A percentile compares a stretch with the other conserved stretches of the same genome.
These are phyloP conservation scores for Blattamonas nauphoetae DNA, from an alignment of 78 protist species.

Conservation along the genomic window DNA sequence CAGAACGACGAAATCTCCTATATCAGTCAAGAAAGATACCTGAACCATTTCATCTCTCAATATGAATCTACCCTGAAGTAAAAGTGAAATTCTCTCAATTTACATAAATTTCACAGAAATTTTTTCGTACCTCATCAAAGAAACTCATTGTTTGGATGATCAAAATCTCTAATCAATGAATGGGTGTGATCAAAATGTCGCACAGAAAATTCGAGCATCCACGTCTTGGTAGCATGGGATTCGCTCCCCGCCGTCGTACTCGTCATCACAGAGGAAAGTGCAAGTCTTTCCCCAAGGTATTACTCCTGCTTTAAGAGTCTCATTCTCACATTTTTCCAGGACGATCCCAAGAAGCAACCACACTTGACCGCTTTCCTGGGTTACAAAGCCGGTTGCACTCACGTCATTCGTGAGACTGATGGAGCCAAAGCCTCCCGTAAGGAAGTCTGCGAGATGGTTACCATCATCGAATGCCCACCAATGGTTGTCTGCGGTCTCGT, in stretches of 20 bases:
- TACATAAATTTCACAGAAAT: too few relatives aligned
- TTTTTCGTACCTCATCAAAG: too few relatives aligned
- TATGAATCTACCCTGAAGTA: too few relatives aligned
- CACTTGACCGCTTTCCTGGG: slow-evolving; percentile 98
- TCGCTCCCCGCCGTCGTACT: slow-evolving; percentile 94
- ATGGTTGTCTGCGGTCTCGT: slow-evolving; percentile 95
- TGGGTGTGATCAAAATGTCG: slow-evolving; percentile 31
- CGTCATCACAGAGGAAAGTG: slow-evolving; percentile 71
- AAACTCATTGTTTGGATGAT: too few relatives aligned
- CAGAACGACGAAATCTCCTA: too few relatives aligned
- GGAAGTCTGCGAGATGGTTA: slow-evolving; percentile 97
- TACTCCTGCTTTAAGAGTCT: not conserved
- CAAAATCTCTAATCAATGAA: too few relatives aligned
- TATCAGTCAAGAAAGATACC: too few relatives aligned
- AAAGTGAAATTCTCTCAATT: too few relatives aligned
- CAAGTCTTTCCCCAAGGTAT: slow-evolving; percentile 85
- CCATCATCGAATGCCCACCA: slow-evolving; percentile 98
- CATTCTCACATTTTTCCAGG: slow-evolving; percentile 27
- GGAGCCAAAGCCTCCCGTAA: slow-evolving; percentile 74
- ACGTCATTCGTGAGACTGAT: slow-evolving; percentile 95
- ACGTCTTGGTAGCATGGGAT: slow-evolving; percentile 98
- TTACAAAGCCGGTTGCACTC: slow-evolving; percentile 99
- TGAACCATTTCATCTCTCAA: too few relatives aligned
- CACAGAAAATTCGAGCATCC: slow-evolving; percentile 90
- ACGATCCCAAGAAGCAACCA: slow-evolving; percentile 68